Conservation (phyloP, 208 protist genomes). For the Crithidia bombi region DNA sequence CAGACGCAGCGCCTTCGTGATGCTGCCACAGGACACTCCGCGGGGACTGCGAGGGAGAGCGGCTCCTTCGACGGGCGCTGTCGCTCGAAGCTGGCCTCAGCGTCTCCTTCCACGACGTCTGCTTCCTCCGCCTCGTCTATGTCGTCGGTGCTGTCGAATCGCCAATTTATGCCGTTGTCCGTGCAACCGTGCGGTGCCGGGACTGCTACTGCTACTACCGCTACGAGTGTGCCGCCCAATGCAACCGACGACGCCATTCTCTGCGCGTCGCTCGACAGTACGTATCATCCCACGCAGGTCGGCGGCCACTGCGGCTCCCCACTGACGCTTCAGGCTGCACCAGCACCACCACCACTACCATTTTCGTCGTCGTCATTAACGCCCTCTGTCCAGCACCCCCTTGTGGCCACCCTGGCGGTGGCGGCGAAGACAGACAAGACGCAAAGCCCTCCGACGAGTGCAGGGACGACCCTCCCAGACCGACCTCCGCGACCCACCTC, state of each 20-base stretch:
- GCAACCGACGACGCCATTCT: not conserved
- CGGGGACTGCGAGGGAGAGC: too few species aligned
- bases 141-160: not conserved
- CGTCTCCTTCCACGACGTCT: not conserved
- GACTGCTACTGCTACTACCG: not conserved
- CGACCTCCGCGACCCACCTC: slow-evolving; percentile 1
- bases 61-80: not conserved
- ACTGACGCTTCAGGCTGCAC: not conserved
- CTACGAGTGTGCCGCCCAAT: not conserved
- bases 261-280: slow-evolving; percentile 12
- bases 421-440: not conserved
- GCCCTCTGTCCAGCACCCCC: not conserved
- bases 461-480: not conserved
- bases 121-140: not conserved
- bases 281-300: not conserved
- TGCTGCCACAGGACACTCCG: too few species aligned
- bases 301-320: not conserved
- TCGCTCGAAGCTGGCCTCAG: not conserved
- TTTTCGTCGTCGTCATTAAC: not conserved
- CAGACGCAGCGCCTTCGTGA: not conserved
- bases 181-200: not conserved
- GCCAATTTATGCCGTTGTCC: slow-evolving; percentile 5
- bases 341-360: not conserved
- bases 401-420: not conserved
- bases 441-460: slow-evolving; percentile 2